Conservation (phyloP, 2,329 filamentous ascomycete genomes). For the Chaetothyriales sp. region DNA sequence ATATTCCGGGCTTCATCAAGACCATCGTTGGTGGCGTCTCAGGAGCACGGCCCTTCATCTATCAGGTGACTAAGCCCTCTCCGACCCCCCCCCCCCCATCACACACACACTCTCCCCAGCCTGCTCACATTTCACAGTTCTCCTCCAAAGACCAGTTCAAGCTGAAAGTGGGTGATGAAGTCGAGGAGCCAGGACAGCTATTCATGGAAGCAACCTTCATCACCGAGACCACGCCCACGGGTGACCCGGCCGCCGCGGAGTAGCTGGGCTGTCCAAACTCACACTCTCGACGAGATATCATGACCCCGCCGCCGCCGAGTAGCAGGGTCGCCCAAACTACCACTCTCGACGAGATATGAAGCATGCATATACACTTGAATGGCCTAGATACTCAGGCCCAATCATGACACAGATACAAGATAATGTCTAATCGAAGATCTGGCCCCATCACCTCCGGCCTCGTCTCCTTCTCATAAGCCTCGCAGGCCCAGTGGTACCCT, state of each 20-base stretch:
- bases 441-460: background rate
- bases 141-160: conserved; percentile 50
- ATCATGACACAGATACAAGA: background rate
- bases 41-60: conserved; percentile 94
- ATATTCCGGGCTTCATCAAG: conserved; percentile 93
- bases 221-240: conserved; percentile 29
- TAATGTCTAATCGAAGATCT: background rate
- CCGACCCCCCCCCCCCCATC: too few relatives aligned
- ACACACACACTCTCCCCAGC: background rate
- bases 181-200: conserved; percentile 61
- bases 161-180: conserved; percentile 68
- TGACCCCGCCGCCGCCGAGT: background rate
- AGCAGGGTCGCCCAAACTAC: background rate
- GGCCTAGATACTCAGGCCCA: background rate
- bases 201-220: conserved; percentile 97
- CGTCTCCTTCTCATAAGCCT: background rate
- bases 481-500: background rate
- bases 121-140: conserved; percentile 42
- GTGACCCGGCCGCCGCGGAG: background rate
- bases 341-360: background rate
- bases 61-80: conserved; percentile 58
- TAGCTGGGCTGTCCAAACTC: background rate
- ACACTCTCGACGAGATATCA: background rate
- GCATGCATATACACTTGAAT: background rate
- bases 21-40: conserved; percentile 75